phyloP scores from a whole-genome alignment of 164 flowering plant genomes.

The Sedum album region DNA sequence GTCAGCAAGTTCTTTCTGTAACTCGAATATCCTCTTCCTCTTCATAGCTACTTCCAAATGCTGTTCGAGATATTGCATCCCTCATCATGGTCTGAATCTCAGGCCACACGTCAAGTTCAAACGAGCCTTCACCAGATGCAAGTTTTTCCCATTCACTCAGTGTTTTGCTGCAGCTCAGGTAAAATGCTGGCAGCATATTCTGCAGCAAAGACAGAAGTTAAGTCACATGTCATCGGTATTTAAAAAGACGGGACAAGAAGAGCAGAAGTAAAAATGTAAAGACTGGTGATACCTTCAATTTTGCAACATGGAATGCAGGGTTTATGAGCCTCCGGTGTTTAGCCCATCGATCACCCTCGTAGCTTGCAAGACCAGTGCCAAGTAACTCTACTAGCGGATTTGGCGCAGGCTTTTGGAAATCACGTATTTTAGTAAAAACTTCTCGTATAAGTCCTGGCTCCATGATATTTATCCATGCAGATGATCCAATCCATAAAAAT shows the following conservation, averaged over 20 bases:
- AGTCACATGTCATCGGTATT: not conserved
- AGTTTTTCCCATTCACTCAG: slow-evolving; percentile 19
- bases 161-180: slow-evolving; percentile 19
- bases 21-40: slow-evolving; percentile 33
- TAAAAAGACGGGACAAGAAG: not conserved
- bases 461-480: slow-evolving; percentile 11
- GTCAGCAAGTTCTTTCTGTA: slow-evolving; percentile 22
- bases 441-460: not conserved
- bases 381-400: slow-evolving; percentile 11
- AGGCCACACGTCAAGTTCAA: slow-evolving; percentile 3
- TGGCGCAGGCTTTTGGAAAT: slow-evolving; percentile 14
- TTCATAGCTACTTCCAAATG: slow-evolving; percentile 23
- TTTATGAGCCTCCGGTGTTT: slow-evolving; percentile 34
- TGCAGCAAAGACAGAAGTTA: slow-evolving; percentile 2
- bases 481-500: slow-evolving; percentile 6
- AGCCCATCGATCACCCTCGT: slow-evolving; percentile 34
- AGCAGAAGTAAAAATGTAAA: not conserved
- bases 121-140: slow-evolving; percentile 5
- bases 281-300: slow-evolving; percentile 10
- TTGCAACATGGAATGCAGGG: slow-evolving; percentile 23
- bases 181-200: slow-evolving; percentile 27
- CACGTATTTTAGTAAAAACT: not conserved
- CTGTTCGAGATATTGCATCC: slow-evolving; percentile 28
- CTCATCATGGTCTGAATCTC: not conserved
- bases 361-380: slow-evolving; percentile 15